Base-by-base conservation (phyloP, 83 land plant genomes). In the Isoetes engelmannii region DNA sequence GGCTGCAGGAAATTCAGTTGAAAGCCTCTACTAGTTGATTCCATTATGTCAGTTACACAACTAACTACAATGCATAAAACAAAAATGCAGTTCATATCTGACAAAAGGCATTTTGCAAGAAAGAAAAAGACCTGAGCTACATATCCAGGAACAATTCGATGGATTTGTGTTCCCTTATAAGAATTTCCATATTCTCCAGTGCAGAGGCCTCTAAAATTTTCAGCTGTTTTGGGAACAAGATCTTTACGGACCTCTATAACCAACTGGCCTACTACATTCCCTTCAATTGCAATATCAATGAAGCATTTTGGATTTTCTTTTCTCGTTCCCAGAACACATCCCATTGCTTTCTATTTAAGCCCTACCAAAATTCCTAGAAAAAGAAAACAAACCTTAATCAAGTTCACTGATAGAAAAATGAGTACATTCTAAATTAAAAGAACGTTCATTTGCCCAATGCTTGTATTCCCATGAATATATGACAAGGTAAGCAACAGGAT, bases 211-310 rank as follows among this genome's bases (percentile, higher is more conserved):
- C 71, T 63, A 63, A 78, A 78, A 46, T 78, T 78, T 18, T 78
- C 72, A 0, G 77, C 80, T 4, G 80, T 78, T 46, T 68, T 73
- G 8, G 80, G 80, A 7, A 78, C 80, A 42, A 74, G 70, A 75
- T 78, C 80, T 42, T 19, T 47, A 20, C 80, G 76, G 57, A 78
- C 18, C 55, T 73, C 77, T 12, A 78, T 49, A 6, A 73, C 62
- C 28, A 78, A 63, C 12, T 72, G 80, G 19, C 80, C 80, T 6
- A 74, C 28, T 5, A 59, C 17, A 4, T 57, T 60, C 12, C 64
- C 77, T 20, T 67, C 72, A 4, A 68, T 64, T 20, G 77, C 62
- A 19, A 74, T 44, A 20, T 74, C 77, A 17, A 74, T 48, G 61
- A 45, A 74, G 68, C 77, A 74, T 61, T 68, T 74, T 8, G 77